A percentile compares a stretch with the other conserved stretches of the same genome.
Evolutionary conservation across 805 yeast species (phyloP).

Genomic region (Candida silvatica): DNA sequence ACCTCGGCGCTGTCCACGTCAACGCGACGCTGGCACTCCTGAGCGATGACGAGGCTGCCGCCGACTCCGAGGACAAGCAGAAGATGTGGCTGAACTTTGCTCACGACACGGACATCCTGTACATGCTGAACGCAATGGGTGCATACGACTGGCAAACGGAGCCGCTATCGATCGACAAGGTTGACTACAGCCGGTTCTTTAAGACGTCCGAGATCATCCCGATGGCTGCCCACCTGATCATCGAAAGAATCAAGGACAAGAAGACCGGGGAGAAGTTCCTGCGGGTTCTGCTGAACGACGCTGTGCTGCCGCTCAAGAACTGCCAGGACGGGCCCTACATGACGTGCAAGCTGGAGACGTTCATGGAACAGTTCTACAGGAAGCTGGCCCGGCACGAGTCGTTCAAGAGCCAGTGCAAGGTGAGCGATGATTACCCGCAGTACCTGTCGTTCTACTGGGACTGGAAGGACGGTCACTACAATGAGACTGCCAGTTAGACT

Average conservation of each 20-base stretch:
- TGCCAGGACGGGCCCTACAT: slow-evolving; percentile 47
- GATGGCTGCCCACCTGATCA: slow-evolving; percentile 45
- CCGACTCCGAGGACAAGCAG: slow-evolving; percentile 9
- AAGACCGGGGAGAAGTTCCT: slow-evolving; percentile 26
- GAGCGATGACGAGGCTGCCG: slow-evolving; percentile 16
- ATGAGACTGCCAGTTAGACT: slow-evolving; percentile 3
- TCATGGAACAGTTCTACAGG: slow-evolving; percentile 7
- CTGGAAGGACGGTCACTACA: slow-evolving; percentile 8
- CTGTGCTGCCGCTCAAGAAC: slow-evolving; percentile 39
- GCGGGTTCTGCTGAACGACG: slow-evolving; percentile 43
- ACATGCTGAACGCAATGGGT: slow-evolving; percentile 59
- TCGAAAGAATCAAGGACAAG: slow-evolving; percentile 37
- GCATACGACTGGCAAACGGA: slow-evolving; percentile 32
- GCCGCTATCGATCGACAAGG: slow-evolving; percentile 29
- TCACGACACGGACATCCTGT: slow-evolving; percentile 63
- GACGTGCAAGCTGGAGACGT: slow-evolving; percentile 26
- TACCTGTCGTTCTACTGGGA: slow-evolving; percentile 20
- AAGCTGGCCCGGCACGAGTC: slow-evolving; percentile 6
- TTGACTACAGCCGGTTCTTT: slow-evolving; percentile 37
- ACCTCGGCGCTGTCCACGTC: slow-evolving; percentile 54
- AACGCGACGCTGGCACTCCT: slow-evolving; percentile 30
- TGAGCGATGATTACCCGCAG: slow-evolving; percentile 10
- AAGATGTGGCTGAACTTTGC: slow-evolving; percentile 45
- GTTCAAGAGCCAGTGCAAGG: slow-evolving; percentile 11
- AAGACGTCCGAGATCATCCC: slow-evolving; percentile 40